Base-by-base conservation (phyloP, 208 protist species). In the Acanthamoeba lenticulata region DNA sequence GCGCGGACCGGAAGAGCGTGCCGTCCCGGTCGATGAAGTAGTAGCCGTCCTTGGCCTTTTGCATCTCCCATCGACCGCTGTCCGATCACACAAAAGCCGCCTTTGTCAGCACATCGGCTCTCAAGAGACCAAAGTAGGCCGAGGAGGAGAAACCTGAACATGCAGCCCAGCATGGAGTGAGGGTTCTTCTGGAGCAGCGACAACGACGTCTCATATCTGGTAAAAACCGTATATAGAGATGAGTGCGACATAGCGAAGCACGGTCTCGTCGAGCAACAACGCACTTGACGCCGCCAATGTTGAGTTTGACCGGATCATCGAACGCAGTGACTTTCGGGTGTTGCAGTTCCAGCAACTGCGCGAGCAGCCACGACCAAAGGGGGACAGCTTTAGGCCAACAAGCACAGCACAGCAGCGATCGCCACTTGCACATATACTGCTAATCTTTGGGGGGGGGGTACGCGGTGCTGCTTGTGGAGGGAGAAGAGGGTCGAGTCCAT, bases 141-240 rank as follows among this genome's bases (percentile, higher is more conserved):
- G 9, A 69, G 29, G 60, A 29, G 5, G 60, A 69, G 27, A 29
- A 69, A 74, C 65, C 65, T 74, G 65, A 74, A 74, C 65, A 74
- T 74, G 65, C 65, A 74, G 34, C 65, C 65, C 19, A 74, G 65
- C 65, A 74, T 74, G 65, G 65, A 74, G 24, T 91, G 36, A 1
- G 94, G 77, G 55, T 72, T 79, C 60, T 94, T 94, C 13, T 55
- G 67, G 17, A 95, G 24, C 6, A 90, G 90, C 2, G 24, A 45
- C 0, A 94, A 5, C 19, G 94, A 62, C 6, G 90, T 94, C 34
- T 74, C 65, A 27, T 74, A 74, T 40, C 65, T 74, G 34, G n/a
- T n/a, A n/a, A n/a, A n/a, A n/a, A n/a, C n/a, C n/a, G n/a, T n/a
- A n/a, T n/a, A n/a, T 21, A 57, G 9, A 5, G 45, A 52, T 52